phyloP scores from a whole-genome alignment of 768 basidiomycete species.

The Rhodotorula kratochvilovae region DNA sequence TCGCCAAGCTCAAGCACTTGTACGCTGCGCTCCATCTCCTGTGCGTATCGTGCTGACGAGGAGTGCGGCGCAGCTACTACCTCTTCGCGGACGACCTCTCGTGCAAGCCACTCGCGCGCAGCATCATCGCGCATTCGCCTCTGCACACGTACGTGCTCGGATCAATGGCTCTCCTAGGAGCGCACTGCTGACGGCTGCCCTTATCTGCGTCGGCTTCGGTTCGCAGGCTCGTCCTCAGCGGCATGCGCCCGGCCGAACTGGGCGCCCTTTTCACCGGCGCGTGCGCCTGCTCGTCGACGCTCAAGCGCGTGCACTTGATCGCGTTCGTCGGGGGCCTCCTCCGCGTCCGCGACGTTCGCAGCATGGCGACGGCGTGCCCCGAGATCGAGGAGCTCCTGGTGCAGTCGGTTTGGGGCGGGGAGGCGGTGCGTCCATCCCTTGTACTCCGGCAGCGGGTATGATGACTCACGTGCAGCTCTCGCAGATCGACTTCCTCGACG shows the following conservation, averaged over 20 bases:
- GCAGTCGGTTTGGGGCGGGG: neutral
- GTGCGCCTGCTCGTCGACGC: neutral
- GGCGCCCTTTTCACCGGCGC: neutral
- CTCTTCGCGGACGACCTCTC: neutral
- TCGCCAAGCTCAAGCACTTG: neutral
- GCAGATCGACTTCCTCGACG: slow-evolving; percentile 1
- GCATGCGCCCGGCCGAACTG: neutral
- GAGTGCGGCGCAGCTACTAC: neutral
- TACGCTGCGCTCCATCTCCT: neutral
- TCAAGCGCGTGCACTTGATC: neutral
- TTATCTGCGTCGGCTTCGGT: neutral
- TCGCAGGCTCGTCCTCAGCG: neutral
- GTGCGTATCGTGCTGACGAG: neutral
- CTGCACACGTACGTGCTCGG: neutral
- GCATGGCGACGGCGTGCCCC: neutral
- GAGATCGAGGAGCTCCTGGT: neutral
- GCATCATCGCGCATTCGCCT: neutral
- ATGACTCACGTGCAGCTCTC: neutral
- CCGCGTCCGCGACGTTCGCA: neutral
- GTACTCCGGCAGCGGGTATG: neutral
- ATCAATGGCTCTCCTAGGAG: neutral
- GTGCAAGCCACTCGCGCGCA: neutral
- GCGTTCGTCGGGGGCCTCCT: neutral
- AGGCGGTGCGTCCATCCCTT: neutral
- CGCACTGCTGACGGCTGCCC: too few relatives aligned